Conservation (phyloP, 164 flowering plant genomes). For the Aristolochia fimbriata region DNA sequence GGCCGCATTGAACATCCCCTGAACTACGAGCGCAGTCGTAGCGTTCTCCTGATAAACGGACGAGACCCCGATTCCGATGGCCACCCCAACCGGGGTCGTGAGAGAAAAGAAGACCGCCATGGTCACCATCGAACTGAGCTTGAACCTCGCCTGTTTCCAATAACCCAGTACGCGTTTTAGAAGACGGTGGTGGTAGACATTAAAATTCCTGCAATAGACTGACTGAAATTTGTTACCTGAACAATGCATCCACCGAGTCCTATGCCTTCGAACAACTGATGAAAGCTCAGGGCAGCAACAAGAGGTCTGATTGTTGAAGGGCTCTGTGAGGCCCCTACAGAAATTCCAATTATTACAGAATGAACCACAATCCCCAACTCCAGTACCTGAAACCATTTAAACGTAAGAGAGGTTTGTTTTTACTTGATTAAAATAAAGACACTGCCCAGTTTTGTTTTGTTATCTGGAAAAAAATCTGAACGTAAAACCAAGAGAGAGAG, state of each 20-base stretch:
- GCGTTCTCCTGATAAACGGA: slow-evolving; percentile 10
- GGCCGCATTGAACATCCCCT: slow-evolving; percentile 18
- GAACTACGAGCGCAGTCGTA: slow-evolving; percentile 12
- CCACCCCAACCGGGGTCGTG: slow-evolving; percentile 22
- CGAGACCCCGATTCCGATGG: slow-evolving; percentile 16
- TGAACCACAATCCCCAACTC: slow-evolving; percentile 20
- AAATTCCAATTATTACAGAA: slow-evolving; percentile 15
- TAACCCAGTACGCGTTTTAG: neutral
- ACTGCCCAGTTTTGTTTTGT: too few species aligned
- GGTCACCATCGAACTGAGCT: neutral
- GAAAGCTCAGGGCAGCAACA: slow-evolving; percentile 13
- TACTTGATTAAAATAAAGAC: too few species aligned
- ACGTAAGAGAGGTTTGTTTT: too few species aligned
- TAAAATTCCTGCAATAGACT: too few species aligned
- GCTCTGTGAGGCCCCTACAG: slow-evolving; percentile 11
- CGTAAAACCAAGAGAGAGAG: too few species aligned
- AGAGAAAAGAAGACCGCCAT: slow-evolving; percentile 25
- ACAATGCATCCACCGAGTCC: slow-evolving; percentile 17
- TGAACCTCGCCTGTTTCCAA: slow-evolving; percentile 17
- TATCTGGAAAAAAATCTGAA: too few species aligned
- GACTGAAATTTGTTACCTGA: slow-evolving; percentile 13
- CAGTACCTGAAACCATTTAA: slow-evolving; percentile 10
- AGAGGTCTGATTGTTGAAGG: slow-evolving; percentile 11
- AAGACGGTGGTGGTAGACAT: neutral
- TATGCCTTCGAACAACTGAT: slow-evolving; percentile 18